Percentiles rank a stretch among this genome's conserved stretches.
phyloP scores from a whole-genome alignment of 768 basidiomycete species.

The Tricholoma hemisulphureum region DNA sequence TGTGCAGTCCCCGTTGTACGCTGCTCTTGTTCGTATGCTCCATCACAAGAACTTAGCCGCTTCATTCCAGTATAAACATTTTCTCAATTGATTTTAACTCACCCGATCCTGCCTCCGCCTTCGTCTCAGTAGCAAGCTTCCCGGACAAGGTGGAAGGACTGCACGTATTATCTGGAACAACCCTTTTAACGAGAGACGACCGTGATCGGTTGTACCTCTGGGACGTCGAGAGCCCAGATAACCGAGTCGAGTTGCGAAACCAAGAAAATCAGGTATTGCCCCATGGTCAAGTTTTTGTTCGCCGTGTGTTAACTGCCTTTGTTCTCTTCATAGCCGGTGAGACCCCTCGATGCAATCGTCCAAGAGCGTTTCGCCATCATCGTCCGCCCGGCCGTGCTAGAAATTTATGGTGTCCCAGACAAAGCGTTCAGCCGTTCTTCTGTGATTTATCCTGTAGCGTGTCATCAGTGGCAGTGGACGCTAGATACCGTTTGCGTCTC shows the following conservation, averaged over 20 bases:
- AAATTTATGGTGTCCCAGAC: slow-evolving; percentile 39
- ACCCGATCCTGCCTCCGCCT: slow-evolving; percentile 35
- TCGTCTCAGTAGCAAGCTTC: slow-evolving; percentile 29
- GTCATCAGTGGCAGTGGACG: slow-evolving; percentile 54
- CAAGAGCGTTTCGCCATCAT: slow-evolving; percentile 45
- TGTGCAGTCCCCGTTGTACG: slow-evolving; percentile 42
- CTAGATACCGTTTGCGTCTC: slow-evolving; percentile 50
- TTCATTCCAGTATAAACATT: slow-evolving; percentile 38
- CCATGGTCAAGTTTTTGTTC: not conserved
- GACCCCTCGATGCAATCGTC: slow-evolving; percentile 41
- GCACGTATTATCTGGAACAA: slow-evolving; percentile 36
- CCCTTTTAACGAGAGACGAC: slow-evolving; percentile 35
- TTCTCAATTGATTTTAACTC: slow-evolving; percentile 39
- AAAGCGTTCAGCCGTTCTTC: slow-evolving; percentile 18
- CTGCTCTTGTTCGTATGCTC: not conserved
- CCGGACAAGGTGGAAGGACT: slow-evolving; percentile 33
- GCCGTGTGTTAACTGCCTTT: not conserved
- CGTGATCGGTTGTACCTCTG: slow-evolving; percentile 35
- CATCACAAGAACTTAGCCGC: not conserved
- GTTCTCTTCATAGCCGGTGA: slow-evolving; percentile 31
- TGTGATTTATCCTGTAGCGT: slow-evolving; percentile 43
- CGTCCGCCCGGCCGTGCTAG: slow-evolving; percentile 40
- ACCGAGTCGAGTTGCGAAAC: slow-evolving; percentile 36
- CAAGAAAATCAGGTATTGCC: slow-evolving; percentile 26
- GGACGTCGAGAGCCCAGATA: slow-evolving; percentile 30